Evolutionary conservation across 129 eudicot genomes (phyloP), one percentile per base, ranked within the genome.

Genomic region (Sambucus nigra): DNA sequence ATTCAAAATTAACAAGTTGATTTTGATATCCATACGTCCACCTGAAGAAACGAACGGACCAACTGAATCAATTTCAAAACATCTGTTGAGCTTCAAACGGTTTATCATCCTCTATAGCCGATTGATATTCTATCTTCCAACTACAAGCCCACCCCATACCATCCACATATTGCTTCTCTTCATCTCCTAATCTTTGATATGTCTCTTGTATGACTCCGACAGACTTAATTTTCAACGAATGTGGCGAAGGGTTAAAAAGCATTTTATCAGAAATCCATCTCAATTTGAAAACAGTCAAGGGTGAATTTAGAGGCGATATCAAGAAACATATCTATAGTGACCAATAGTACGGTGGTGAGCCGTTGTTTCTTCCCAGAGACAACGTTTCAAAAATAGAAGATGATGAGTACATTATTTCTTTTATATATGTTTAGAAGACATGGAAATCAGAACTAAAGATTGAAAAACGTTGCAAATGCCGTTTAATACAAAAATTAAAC

Each of bases 131-230:
- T n/a, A n/a, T n/a, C n/a, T n/a, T n/a, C n/a, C n/a, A n/a, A n/a
- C n/a, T n/a, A n/a, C n/a, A n/a, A n/a, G n/a, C n/a, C n/a, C n/a
- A n/a, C n/a, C n/a, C n/a, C n/a, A n/a, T n/a, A n/a, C n/a, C n/a
- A n/a, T n/a, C n/a, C n/a, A n/a, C n/a, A n/a, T n/a, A n/a, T n/a
- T n/a, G n/a, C n/a, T n/a, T n/a, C n/a, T n/a, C n/a, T n/a, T n/a
- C n/a, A n/a, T n/a, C n/a, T n/a, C n/a, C n/a, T n/a, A n/a, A n/a
- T n/a, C n/a, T n/a, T n/a, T n/a, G n/a, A n/a, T n/a, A n/a, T n/a
- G n/a, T n/a, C n/a, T 79, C 86, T 32, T 79, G 81, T 64, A 79
- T 79, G 86, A 79, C 78, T 17, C 86, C 86, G 23, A 69, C 81
- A 0, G 86, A 79, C 49, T 79, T 81, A 5, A 74, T 79, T 24